Conservation (phyloP, 2,329 filamentous ascomycete genomes). For the Teratosphaeria epicoccoides region DNA sequence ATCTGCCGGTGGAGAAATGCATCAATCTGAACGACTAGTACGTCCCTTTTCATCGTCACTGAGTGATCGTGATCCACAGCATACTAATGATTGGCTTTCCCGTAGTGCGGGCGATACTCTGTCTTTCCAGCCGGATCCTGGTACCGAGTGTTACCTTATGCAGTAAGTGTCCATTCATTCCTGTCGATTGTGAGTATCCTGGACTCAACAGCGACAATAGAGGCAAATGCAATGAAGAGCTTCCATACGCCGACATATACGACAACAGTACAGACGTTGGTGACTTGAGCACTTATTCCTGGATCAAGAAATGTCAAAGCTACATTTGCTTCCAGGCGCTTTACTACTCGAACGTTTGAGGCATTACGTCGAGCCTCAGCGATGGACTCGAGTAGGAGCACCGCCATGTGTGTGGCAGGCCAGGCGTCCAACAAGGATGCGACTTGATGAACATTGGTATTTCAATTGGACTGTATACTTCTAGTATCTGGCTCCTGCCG, state of each 20-base stretch:
- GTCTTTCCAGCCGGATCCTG: conserved; percentile 14
- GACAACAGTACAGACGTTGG: conserved; percentile 6
- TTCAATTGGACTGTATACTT: not conserved
- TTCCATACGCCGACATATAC: conserved; percentile 4
- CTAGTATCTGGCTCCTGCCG: too few species aligned
- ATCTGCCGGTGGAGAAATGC: conserved; percentile 17
- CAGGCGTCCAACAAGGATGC: not conserved
- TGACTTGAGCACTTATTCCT: conserved; percentile 12
- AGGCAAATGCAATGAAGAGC: conserved; percentile 13
- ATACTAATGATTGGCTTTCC: not conserved
- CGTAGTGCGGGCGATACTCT: conserved; percentile 14
- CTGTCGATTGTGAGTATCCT: not conserved
- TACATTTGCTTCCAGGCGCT: conserved; percentile 19
- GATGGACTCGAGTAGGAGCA: not conserved
- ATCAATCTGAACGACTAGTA: conserved; percentile 21
- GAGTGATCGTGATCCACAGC: not conserved
- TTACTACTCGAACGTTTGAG: not conserved
- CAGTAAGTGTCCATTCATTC: conserved; percentile 13
- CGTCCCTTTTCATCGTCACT: conserved; percentile 1
- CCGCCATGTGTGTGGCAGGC: not conserved
- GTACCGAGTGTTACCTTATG: conserved; percentile 21
- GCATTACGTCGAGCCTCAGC: too few species aligned
- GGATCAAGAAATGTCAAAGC: conserved; percentile 15
- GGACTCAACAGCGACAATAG: not conserved
- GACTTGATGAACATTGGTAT: not conserved